phyloP scores from a whole-genome alignment of 805 yeast species.

The Saccharomycopsis guyanensis region DNA sequence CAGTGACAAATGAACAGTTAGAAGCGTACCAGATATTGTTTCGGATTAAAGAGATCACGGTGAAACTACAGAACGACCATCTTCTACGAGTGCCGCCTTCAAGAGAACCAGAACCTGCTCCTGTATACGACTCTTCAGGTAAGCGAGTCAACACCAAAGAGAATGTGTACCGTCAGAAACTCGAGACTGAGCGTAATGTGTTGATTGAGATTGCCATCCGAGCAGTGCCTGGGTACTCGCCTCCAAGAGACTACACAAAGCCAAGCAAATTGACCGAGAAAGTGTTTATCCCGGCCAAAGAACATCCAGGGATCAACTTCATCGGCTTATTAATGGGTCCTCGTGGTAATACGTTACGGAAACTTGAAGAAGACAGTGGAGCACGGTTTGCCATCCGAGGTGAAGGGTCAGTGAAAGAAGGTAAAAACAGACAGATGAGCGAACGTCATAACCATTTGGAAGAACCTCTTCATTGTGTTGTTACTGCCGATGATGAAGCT shows the following conservation, averaged over 20 bases:
- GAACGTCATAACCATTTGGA: conserved; percentile 48
- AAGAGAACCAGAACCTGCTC: conserved; percentile 78
- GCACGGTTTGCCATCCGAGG: conserved; percentile 91
- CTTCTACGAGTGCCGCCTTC: conserved; percentile 36
- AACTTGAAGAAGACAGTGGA: conserved; percentile 76
- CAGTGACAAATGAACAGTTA: conserved; percentile 67
- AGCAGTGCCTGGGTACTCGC: conserved; percentile 64
- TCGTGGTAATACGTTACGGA: conserved; percentile 82
- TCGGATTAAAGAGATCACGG: conserved; percentile 75
- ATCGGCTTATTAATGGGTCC: conserved; percentile 91
- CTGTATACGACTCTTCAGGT: conserved; percentile 77
- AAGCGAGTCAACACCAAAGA: conserved; percentile 82
- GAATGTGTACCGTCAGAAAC: conserved; percentile 45
- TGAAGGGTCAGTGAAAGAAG: conserved; percentile 92
- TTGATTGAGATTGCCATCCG: conserved; percentile 70
- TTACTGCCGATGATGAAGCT: conserved; percentile 75
- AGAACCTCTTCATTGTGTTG: conserved; percentile 84
- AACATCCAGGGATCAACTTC: conserved; percentile 87
- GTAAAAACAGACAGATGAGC: conserved; percentile 48
- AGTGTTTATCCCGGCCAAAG: conserved; percentile 74
- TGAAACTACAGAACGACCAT: conserved; percentile 43
- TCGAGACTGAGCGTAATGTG: conserved; percentile 74
- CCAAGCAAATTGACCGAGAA: conserved; percentile 69
- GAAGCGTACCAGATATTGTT: conserved; percentile 63
- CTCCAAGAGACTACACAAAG: conserved; percentile 71